Conservation (phyloP, 768 basidiomycete genomes). For the Lactarius sp. region DNA sequence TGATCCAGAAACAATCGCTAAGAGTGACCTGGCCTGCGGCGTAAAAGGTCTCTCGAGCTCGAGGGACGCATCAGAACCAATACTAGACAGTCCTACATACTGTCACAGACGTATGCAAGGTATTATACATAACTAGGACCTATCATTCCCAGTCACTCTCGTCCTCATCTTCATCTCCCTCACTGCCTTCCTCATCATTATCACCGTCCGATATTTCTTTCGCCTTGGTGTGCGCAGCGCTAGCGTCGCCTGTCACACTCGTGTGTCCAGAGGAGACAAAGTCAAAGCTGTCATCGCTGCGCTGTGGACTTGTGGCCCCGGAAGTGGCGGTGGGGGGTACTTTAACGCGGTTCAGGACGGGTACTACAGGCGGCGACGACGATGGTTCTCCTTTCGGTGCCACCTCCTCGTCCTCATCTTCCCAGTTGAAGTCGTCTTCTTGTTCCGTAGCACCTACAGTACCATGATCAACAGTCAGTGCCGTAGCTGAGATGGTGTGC, state of each 20-base stretch:
- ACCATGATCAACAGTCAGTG: constrained; percentile 7
- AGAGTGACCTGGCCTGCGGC: background rate
- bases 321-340: constrained; percentile 25
- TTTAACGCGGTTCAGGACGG: constrained; percentile 3
- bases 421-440: constrained; percentile 92
- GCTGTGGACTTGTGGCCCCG: constrained; percentile 29
- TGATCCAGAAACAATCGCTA: too few species aligned
- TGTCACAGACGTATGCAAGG: background rate
- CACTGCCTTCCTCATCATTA: constrained; percentile 5
- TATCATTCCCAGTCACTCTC: constrained; percentile 31
- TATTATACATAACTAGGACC: background rate
- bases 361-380: background rate
- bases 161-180: constrained; percentile 19
- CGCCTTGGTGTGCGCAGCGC: background rate
- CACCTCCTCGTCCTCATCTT: constrained; percentile 80
- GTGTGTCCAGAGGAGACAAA: constrained; percentile 33
- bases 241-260: constrained; percentile 25
- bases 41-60: too few species aligned
- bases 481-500: background rate
- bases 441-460: constrained; percentile 51
- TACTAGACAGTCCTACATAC: background rate
- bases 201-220: constrained; percentile 15
- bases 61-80: background rate
- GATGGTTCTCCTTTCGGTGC: constrained; percentile 1
- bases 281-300: constrained; percentile 37